Base-by-base conservation (phyloP, 2,329 filamentous ascomycete genomes). In the Fusarium proliferatum region DNA sequence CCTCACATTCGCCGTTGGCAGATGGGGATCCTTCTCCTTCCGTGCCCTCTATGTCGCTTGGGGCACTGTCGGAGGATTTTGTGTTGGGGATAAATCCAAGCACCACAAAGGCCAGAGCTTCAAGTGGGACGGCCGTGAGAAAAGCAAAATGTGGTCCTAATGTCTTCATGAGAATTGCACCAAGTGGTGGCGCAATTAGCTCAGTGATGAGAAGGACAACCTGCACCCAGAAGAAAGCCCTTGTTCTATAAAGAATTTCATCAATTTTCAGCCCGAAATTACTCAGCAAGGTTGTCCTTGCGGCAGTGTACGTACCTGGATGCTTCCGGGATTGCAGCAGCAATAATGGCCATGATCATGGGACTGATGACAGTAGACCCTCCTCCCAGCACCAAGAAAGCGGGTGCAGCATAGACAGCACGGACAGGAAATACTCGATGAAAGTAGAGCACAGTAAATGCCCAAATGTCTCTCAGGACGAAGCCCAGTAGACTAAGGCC, bases 291-390 rank as follows among this genome's bases (percentile, higher is more conserved):
- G 9, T 9, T 13, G 30, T 11, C 2, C 21, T 13, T 28, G 7
- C 2, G 13, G 6, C 0, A 12, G 2, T 53, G 2, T 9, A 42
- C 48, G 23, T 26, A 61, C 58, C 58, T 3, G 15, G 58, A 61
- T 6, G 2, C 58, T 26, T 61, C 58, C 21, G 46, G 58, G 1
- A 23, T 11, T 2, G 58, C 58, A 55, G 58, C 58, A 15, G 58
- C 58, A 55, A 61, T 55, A 15, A 61, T 61, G 10, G 58, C 58
- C 58, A 61, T 55, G 15, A 61, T 61, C 48, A 61, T 61, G 2
- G 58, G 58, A 28, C 58, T 55, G 38, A 55, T 61, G 2, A 61
- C 48, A 30, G 58, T 61, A n/a, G 58, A 55, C 2, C 58, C 58
- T 21, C 58, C 58, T 19, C 58, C 48, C 1, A 61, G 38, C 1